Evolutionary conservation across 2,329 filamentous ascomycete genomes (phyloP), one percentile per base, ranked within the genome.

Genomic region (Penicillium sp.): DNA sequence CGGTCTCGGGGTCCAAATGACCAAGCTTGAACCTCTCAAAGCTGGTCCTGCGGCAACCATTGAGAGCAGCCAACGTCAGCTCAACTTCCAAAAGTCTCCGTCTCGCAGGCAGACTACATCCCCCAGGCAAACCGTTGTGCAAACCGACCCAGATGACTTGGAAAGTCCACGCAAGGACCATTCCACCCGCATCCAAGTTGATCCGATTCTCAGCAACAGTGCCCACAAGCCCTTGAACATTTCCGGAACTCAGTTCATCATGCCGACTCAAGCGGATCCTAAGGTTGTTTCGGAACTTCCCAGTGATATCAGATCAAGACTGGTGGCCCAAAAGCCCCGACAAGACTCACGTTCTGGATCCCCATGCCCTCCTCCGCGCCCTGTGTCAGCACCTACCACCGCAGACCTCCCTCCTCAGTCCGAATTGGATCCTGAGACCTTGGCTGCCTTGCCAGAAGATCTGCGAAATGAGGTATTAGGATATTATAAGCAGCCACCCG

Each of bases 1-100:
- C 60, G 93, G 93, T 0, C 75, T 98, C 8, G 93, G 93, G 0
- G 80, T 97, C 1, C 91, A 96, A 64, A 86, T 97, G 82, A 93
- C 89, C 11, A 96, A 89, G 66, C 77, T 98, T 3, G 89, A 96
- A 58, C 82, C 86, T 0, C 72, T 93, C 59, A 95, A 87, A 40
- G 40, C 68, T 60, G 62, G 70, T 13, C 72, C 75, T 2, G 60
- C 68, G 0, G 71, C 77, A n/a, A 78, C 55, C 27, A 67, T 76
- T 1, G 83, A 89, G 43, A 81, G 86, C 50, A 95, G 89, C 59
- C 91, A 97, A 66, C 84, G 79, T 54, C 84, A 80, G 40, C 74
- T 97, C 16, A 81, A 78, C 28, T 96, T 96, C 71, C 83, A 81
- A 44, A 49, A 52, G 14, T 65, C 69, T 8, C 35, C 18, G 14